phyloP scores from a whole-genome alignment of 1,284 basidiomycete genomes.

The Neolentinus lepideus region DNA sequence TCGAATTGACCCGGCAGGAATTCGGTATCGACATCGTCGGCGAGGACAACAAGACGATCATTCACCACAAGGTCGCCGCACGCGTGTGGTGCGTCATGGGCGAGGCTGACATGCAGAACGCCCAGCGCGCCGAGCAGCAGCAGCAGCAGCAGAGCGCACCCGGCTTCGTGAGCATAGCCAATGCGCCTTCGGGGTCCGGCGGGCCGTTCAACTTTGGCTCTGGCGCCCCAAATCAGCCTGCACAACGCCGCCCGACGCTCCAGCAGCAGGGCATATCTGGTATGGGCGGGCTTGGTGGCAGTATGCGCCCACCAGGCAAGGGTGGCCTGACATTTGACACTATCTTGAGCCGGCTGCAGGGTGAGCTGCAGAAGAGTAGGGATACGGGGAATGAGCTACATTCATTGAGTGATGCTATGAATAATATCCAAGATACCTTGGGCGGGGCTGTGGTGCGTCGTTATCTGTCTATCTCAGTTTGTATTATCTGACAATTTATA shows the following conservation, averaged over 20 bases:
- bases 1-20: slow-evolving; percentile 56
- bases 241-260: slow-evolving; percentile 41
- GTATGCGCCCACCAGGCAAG: slow-evolving; percentile 64
- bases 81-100: slow-evolving; percentile 86
- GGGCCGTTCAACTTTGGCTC: slow-evolving; percentile 34
- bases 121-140: slow-evolving; percentile 59
- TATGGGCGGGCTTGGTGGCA: slow-evolving; percentile 71
- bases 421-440: slow-evolving; percentile 88
- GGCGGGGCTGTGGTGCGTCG: slow-evolving; percentile 71
- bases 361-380: slow-evolving; percentile 89
- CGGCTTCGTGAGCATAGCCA: neutral
- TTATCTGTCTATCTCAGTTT: slow-evolving; percentile 5
- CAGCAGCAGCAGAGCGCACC: slow-evolving; percentile 17
- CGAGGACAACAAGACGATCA: slow-evolving; percentile 97
- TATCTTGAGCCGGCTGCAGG: slow-evolving; percentile 73
- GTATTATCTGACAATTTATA: slow-evolving; percentile 3
- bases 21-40: slow-evolving; percentile 99
- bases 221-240: slow-evolving; percentile 22
- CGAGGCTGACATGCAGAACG: slow-evolving; percentile 76
- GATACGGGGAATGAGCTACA: slow-evolving; percentile 91
- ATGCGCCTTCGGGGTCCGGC: slow-evolving; percentile 12
- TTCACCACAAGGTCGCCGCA: slow-evolving; percentile 97
- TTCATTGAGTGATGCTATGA: slow-evolving; percentile 76
- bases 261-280: slow-evolving; percentile 55
- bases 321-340: slow-evolving; percentile 80